These are phyloP conservation scores for Suillus cothurnatus DNA, from an alignment of 768 basidiomycete species.

Conservation along the genomic window DNA sequence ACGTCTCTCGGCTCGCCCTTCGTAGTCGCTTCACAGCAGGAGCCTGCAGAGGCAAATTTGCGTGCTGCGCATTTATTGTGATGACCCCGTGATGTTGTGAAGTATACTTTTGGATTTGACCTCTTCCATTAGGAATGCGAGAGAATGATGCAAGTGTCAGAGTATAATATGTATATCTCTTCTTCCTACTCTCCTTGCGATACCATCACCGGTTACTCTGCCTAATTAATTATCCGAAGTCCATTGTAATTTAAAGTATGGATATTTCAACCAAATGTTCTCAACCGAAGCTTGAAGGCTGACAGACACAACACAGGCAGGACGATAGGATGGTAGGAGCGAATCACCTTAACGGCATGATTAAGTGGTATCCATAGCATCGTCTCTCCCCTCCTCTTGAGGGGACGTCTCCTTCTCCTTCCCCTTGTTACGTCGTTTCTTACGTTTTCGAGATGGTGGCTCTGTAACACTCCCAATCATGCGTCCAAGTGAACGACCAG, in stretches of 20 bases:
- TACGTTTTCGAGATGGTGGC: not conserved
- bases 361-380: conserved; percentile 1
- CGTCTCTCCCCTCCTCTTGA: not conserved
- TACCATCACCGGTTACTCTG: not conserved
- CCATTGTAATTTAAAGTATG: conserved; percentile 20
- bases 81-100: not conserved
- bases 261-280: not conserved
- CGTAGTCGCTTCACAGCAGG: conserved; percentile 30
- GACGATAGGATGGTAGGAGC: not conserved
- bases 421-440: not conserved
- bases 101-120: conserved; percentile 14
- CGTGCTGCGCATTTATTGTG: conserved; percentile 57
- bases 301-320: not conserved
- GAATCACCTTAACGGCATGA: not conserved
- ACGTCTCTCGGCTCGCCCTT: conserved; percentile 9
- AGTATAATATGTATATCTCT: not conserved
- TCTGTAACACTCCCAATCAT: conserved; percentile 2
- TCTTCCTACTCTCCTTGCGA: conserved; percentile 1
- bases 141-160: not conserved
- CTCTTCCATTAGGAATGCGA: not conserved
- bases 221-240: conserved; percentile 21
- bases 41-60: conserved; percentile 49
- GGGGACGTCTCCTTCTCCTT: not conserved
- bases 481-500: not conserved
- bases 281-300: not conserved